phyloP scores from a whole-genome alignment of 2,329 filamentous ascomycete genomes.

The Neonectria faginata region DNA sequence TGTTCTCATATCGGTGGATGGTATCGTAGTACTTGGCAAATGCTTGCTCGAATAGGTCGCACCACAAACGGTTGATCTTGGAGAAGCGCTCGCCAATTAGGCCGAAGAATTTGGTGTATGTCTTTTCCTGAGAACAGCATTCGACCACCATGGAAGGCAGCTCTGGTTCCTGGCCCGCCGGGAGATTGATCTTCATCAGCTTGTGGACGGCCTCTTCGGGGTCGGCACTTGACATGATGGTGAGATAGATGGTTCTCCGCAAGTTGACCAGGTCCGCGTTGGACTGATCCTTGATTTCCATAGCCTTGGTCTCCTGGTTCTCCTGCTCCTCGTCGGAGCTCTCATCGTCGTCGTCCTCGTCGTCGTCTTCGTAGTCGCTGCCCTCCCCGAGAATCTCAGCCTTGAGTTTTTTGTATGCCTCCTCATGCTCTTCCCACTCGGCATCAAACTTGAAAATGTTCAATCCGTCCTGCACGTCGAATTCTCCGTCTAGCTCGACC shows the following conservation, averaged over 20 bases:
- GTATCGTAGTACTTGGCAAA: slow-evolving; percentile 97
- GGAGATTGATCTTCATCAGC: slow-evolving; percentile 92
- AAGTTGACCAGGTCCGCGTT: slow-evolving; percentile 96
- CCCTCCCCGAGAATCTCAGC: slow-evolving; percentile 94
- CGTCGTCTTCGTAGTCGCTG: slow-evolving; percentile 84
- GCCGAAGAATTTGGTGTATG: slow-evolving; percentile 97
- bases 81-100: slow-evolving; percentile 94
- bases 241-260: slow-evolving; percentile 94
- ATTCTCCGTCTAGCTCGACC: slow-evolving; percentile 82
- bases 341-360: slow-evolving; percentile 71
- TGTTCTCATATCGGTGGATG: slow-evolving; percentile 97
- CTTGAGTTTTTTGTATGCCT: slow-evolving; percentile 88
- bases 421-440: slow-evolving; percentile 91
- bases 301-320: slow-evolving; percentile 80
- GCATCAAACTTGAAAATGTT: slow-evolving; percentile 97
- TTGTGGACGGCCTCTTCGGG: slow-evolving; percentile 99
- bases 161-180: slow-evolving; percentile 86
- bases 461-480: slow-evolving; percentile 86
- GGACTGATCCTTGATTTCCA: slow-evolving; percentile 98
- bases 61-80: slow-evolving; percentile 96
- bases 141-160: slow-evolving; percentile 97
- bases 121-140: slow-evolving; percentile 95
- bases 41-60: slow-evolving; percentile 87
- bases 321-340: slow-evolving; percentile 78
- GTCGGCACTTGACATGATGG: slow-evolving; percentile 95